Percentiles rank a stretch among this genome's conserved stretches.
Evolutionary conservation across 148 eudicot genomes (phyloP).

Genomic region (Rhododendron ferrugineum): DNA sequence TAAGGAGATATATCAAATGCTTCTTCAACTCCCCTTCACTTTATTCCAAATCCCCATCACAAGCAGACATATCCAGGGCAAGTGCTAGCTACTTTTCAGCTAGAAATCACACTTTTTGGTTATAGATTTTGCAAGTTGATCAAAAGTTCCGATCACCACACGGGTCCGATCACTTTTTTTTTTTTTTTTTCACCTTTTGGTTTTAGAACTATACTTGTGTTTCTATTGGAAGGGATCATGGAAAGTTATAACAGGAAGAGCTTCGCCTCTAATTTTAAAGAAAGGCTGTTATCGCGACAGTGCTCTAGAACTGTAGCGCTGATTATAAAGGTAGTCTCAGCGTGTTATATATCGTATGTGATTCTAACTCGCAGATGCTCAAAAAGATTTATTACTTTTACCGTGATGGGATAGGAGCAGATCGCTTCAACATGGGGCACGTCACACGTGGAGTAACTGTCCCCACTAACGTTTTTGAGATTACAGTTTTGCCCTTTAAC

Average conservation of each 20-base stretch:
- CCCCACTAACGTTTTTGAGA: background rate
- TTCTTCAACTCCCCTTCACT: background rate
- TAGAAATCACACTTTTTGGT: slow-evolving; percentile 9
- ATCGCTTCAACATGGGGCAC: background rate
- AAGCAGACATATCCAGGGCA: background rate
- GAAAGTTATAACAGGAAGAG: background rate
- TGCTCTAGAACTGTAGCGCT: background rate
- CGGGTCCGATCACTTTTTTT: slow-evolving; percentile 16
- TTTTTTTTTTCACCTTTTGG: background rate
- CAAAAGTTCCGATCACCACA: slow-evolving; percentile 19
- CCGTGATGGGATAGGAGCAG: background rate
- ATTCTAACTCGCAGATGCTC: too few species aligned
- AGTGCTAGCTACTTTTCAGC: slow-evolving; percentile 10
- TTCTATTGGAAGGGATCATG: background rate
- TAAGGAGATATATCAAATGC: background rate
- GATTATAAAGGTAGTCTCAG: background rate
- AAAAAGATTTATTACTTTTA: too few species aligned
- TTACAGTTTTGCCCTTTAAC: background rate
- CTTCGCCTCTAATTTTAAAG: background rate
- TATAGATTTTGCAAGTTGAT: slow-evolving; percentile 8
- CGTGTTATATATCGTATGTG: background rate
- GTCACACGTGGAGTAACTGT: background rate
- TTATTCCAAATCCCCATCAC: background rate
- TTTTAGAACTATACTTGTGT: background rate
- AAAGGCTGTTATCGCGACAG: background rate